These are phyloP conservation scores for Sclerotinia minor DNA, from an alignment of 2,329 filamentous ascomycete genomes.

Conservation along the genomic window DNA sequence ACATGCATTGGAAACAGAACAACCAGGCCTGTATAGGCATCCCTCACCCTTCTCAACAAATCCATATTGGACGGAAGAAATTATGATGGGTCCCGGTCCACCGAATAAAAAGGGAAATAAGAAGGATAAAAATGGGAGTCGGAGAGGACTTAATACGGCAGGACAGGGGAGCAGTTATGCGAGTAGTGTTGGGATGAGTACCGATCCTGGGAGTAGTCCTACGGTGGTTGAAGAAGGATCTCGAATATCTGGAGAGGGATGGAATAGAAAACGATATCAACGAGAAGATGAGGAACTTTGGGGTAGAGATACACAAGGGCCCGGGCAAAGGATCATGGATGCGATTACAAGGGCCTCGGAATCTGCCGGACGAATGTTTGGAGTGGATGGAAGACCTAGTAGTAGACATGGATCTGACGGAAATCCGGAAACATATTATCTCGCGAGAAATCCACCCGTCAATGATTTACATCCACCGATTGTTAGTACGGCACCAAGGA, in stretches of 20 bases:
- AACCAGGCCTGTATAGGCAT: constrained; percentile 75
- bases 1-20: constrained; percentile 62
- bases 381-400: constrained; percentile 49
- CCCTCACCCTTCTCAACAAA: constrained; percentile 84
- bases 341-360: constrained; percentile 52
- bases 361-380: constrained; percentile 53
- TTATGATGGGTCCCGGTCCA: constrained; percentile 74
- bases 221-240: constrained; percentile 51
- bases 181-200: constrained; percentile 42
- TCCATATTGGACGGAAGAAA: constrained; percentile 85
- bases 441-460: constrained; percentile 63
- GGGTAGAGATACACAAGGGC: constrained; percentile 60
- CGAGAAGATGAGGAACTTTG: constrained; percentile 86
- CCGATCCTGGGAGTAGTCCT: constrained; percentile 46
- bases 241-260: constrained; percentile 54
- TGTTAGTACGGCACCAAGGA: constrained; percentile 71
- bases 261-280: constrained; percentile 79
- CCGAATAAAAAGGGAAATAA: constrained; percentile 59
- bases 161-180: constrained; percentile 55
- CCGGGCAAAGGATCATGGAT: constrained; percentile 53
- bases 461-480: constrained; percentile 86
- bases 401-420: constrained; percentile 26
- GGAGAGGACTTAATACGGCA: constrained; percentile 59
- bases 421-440: constrained; percentile 39
- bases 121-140: constrained; percentile 55